phyloP scores from a whole-genome alignment of 1,139 yeast species.

The Sugiyamaella novakii region DNA sequence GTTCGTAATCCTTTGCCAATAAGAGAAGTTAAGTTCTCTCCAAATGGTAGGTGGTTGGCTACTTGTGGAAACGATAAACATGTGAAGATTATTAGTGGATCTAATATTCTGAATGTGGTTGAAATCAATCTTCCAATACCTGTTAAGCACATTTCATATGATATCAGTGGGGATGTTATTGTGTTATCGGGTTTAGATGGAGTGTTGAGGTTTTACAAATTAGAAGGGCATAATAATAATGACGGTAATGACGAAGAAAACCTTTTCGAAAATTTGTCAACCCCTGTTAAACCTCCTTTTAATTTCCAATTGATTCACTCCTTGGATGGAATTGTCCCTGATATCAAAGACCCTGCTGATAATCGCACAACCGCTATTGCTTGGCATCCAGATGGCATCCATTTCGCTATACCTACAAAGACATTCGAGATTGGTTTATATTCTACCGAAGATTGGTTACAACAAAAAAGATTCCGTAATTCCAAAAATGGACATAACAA shows the following conservation, averaged over 20 bases:
- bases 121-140: slow-evolving; percentile 50
- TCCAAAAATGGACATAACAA: slow-evolving; percentile 39
- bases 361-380: slow-evolving; percentile 48
- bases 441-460: slow-evolving; percentile 32
- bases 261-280: neutral
- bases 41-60: slow-evolving; percentile 67
- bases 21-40: slow-evolving; percentile 65
- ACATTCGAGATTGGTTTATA: slow-evolving; percentile 44
- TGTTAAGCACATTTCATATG: slow-evolving; percentile 62
- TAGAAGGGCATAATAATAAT: slow-evolving; percentile 31
- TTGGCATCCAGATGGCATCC: slow-evolving; percentile 67
- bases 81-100: slow-evolving; percentile 56
- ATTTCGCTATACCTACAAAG: slow-evolving; percentile 59
- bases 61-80: slow-evolving; percentile 79
- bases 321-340: slow-evolving; percentile 44
- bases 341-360: slow-evolving; percentile 44
- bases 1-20: slow-evolving; percentile 58
- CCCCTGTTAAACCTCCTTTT: slow-evolving; percentile 39
- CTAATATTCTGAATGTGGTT: slow-evolving; percentile 43
- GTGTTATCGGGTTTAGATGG: slow-evolving; percentile 73
- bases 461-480: slow-evolving; percentile 21
- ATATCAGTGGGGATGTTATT: slow-evolving; percentile 58
- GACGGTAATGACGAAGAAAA: slow-evolving; percentile 2
- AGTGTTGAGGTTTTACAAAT: slow-evolving; percentile 61
- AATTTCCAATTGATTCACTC: slow-evolving; percentile 47